Evolutionary conservation across 305 asterid species (phyloP).

Genomic region (Solanum hybrid): DNA sequence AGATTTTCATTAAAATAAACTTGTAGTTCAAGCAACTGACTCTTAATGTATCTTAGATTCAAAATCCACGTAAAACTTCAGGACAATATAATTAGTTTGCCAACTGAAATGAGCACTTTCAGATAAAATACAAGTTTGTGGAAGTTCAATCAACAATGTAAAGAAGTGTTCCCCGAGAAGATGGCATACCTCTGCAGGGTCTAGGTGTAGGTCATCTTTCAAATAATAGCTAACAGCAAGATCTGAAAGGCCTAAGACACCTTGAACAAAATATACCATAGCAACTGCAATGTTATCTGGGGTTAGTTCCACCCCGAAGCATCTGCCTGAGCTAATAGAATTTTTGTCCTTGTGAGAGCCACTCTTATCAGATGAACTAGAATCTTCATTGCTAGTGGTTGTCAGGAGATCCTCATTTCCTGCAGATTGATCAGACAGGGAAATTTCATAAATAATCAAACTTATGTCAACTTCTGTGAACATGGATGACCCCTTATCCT

Average conservation of each 20-base stretch:
- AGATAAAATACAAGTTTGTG: background rate
- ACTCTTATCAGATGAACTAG: conserved; percentile 30
- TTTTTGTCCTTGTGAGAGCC: conserved; percentile 32
- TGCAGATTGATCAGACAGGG: conserved; percentile 20
- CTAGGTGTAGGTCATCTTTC: conserved; percentile 87
- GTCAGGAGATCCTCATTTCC: conserved; percentile 41
- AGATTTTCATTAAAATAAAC: background rate
- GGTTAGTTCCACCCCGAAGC: conserved; percentile 75
- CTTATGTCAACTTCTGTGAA: background rate
- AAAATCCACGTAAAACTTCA: background rate
- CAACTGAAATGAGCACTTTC: background rate
- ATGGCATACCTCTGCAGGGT: conserved; percentile 85
- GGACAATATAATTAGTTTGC: background rate
- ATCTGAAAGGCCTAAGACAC: conserved; percentile 79
- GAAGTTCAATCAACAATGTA: background rate
- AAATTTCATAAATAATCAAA: background rate
- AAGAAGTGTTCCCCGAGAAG: background rate
- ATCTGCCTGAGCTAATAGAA: conserved; percentile 32
- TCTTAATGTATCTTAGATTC: background rate
- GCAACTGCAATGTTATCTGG: conserved; percentile 89
- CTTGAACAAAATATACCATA: conserved; percentile 96
- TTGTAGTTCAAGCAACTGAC: background rate
- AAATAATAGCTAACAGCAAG: conserved; percentile 84
- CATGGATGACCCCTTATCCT: background rate
- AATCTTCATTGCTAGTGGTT: conserved; percentile 34